Evolutionary conservation across 345 rosid species (phyloP).

Genomic region (Pugionium dolabratum): DNA sequence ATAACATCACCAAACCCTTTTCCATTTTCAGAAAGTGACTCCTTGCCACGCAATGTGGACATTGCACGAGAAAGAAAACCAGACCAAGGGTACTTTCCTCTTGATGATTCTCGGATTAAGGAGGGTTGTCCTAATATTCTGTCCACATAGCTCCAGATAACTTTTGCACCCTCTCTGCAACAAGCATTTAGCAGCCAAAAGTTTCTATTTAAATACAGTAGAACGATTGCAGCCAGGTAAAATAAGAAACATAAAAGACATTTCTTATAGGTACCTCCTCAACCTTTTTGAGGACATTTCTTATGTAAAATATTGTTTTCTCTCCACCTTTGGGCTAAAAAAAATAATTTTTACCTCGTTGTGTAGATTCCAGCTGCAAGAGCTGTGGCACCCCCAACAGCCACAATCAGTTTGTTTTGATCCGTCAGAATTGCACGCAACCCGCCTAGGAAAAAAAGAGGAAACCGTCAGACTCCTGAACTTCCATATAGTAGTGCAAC

Average conservation of each 20-base stretch:
- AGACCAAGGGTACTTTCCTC: slow-evolving; percentile 99
- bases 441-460: slow-evolving; percentile 62
- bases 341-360: slow-evolving; percentile 58
- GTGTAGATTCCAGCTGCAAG: slow-evolving; percentile 97
- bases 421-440: slow-evolving; percentile 89
- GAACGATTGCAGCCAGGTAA: neutral
- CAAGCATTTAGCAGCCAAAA: slow-evolving; percentile 16
- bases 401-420: slow-evolving; percentile 91
- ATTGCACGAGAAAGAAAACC: slow-evolving; percentile 56
- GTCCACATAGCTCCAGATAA: slow-evolving; percentile 97
- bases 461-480: slow-evolving; percentile 25
- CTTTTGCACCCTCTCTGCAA: slow-evolving; percentile 95
- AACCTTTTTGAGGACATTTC: neutral
- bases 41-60: slow-evolving; percentile 54
- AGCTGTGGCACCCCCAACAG: slow-evolving; percentile 96
- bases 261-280: slow-evolving; percentile 8
- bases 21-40: slow-evolving; percentile 48
- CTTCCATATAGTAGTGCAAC: slow-evolving; percentile 17
- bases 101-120: slow-evolving; percentile 88
- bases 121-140: slow-evolving; percentile 98
- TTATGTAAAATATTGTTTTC: no score
- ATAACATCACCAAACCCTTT: slow-evolving; percentile 96
- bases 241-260: slow-evolving; percentile 5
- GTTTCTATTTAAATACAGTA: neutral
- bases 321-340: no score